Evolutionary conservation across 768 basidiomycete genomes (phyloP), one percentile per base, ranked within the genome.

Genomic region (Naganishia vaughanmartiniae): DNA sequence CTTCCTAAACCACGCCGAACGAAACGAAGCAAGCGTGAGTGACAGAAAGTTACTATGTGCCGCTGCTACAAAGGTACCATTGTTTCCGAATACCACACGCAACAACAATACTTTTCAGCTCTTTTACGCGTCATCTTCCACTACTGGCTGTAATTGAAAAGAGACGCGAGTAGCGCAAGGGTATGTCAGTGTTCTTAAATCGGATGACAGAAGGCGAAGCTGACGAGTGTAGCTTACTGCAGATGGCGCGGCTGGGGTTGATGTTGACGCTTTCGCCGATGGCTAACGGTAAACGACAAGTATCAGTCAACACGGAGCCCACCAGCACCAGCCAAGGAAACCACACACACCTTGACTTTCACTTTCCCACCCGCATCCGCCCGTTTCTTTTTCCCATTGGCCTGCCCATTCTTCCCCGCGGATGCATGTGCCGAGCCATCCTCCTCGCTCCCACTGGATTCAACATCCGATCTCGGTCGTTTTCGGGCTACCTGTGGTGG

Each of bases 51-150:
- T 10, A 21, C 17, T 9, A 55, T 2, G 28, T 15, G 54, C 48
- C 6, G n/a, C 48, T 3, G 33, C 6, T 5, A 9, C 4, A 2
- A 30, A 55, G 30, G 33, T 55, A 55, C 54, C 54, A 80, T 54
- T 76, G 74, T 65, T 80, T 80, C 36, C 77, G 33, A 2, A 77
- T 73, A 24, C 79, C 79, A 67, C 79, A 80, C 4, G 77, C 79
- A 19, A 71, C 65, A 1, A 80, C 76, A 5, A 78, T 74, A 42
- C 73, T 58, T 56, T 80, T 80, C 24, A 80, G 69, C 67, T 78
- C 76, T 12, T 74, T 76, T 6, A 78, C 68, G 53, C 65, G 12
- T 42, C 53, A 31, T 68, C 42, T 63, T 68, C 54, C 12, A 45
- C 56, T 7, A 33, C 63, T 26, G 31, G 54, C 63, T 60, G 48